These are phyloP conservation scores for Podosphaera xanthii DNA, from an alignment of 2,329 filamentous ascomycete genomes.

Conservation along the genomic window DNA sequence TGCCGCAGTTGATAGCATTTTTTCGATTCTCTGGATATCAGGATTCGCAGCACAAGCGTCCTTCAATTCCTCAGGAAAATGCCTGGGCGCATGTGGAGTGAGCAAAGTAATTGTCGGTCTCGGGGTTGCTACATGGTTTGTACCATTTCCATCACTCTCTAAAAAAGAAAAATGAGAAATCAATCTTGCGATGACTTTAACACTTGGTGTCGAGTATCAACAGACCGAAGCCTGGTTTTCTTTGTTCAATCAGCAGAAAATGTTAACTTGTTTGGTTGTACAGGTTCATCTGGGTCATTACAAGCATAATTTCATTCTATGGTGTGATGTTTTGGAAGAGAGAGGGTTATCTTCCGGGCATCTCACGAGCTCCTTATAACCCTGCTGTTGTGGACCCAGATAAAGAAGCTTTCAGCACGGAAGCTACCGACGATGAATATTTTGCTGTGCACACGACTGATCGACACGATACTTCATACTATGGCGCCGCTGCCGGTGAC, in stretches of 20 bases:
- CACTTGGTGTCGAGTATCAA: not conserved
- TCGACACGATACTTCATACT: conserved; percentile 10
- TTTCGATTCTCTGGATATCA: conserved; percentile 39
- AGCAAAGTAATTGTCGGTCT: conserved; percentile 41
- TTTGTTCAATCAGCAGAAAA: not conserved
- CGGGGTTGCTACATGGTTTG: conserved; percentile 39
- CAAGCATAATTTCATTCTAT: conserved; percentile 33
- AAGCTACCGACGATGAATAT: conserved; percentile 44
- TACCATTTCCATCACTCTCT: not conserved
- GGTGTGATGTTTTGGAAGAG: conserved; percentile 38
- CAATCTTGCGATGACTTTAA: not conserved
- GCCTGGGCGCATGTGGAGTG: conserved; percentile 31
- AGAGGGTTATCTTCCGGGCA: conserved; percentile 35
- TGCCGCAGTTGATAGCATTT: conserved; percentile 32
- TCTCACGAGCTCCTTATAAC: conserved; percentile 13
- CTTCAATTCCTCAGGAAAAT: conserved; percentile 33
- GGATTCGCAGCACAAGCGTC: conserved; percentile 42
- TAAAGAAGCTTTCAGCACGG: conserved; percentile 45
- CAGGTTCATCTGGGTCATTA: conserved; percentile 31
- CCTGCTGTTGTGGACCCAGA: conserved; percentile 34
- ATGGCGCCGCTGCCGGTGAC: conserved; percentile 3
- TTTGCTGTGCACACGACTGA: conserved; percentile 31
- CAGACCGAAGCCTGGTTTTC: no score
- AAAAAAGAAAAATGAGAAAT: not conserved
- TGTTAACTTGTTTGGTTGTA: not conserved